Evolutionary conservation across 2,329 filamentous ascomycete species (phyloP).

Genomic region (Exophiala aquamarina): DNA sequence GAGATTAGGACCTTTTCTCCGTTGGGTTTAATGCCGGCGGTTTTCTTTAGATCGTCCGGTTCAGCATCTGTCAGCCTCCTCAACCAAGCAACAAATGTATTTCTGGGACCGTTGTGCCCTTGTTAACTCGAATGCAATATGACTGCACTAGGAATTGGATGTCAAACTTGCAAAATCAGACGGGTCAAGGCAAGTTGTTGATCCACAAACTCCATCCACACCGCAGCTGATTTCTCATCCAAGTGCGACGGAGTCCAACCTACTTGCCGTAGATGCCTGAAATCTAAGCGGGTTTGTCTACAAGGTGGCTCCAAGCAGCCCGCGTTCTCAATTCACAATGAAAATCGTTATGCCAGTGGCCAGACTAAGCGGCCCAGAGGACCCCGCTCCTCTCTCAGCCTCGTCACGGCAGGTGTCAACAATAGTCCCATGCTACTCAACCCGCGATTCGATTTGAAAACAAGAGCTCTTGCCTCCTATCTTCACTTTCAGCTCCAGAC

Average conservation of each 20-base stretch:
- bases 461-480: neutral
- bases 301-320: neutral
- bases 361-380: neutral
- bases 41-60: no score
- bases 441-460: neutral
- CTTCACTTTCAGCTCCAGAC: neutral
- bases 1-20: no score
- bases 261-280: neutral
- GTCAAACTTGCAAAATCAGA: no score
- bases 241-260: neutral
- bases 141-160: no score
- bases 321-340: constrained; percentile 1
- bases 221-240: no score
- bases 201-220: no score
- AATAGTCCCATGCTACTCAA: neutral
- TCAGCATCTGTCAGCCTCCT: no score
- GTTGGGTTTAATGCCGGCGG: no score
- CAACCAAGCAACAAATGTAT: no score
- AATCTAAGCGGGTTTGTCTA: constrained; percentile 1
- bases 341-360: constrained; percentile 1
- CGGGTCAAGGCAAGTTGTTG: no score
- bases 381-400: neutral
- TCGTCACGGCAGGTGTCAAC: neutral
- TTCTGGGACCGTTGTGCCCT: no score
- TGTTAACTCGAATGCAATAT: no score